phyloP scores from a whole-genome alignment of 148 eudicot species.

The Polygonum maritimum region DNA sequence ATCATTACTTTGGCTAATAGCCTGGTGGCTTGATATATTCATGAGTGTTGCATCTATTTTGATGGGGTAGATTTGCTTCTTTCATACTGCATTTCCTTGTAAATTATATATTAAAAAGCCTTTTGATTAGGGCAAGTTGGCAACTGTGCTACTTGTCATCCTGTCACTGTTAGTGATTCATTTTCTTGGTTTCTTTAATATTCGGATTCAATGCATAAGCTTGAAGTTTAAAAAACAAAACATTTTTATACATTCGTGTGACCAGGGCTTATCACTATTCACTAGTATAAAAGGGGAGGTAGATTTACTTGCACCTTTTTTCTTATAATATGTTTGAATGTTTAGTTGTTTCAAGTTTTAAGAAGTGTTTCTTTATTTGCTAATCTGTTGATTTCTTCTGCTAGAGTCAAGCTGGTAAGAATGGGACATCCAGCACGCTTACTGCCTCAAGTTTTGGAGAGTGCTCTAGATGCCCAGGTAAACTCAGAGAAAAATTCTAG shows the following conservation, averaged over 20 bases:
- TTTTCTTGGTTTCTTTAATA: not conserved
- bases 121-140: not conserved
- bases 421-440: conserved; percentile 98
- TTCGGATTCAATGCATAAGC: not conserved
- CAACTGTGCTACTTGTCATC: not conserved
- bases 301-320: not conserved
- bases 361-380: not conserved
- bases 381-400: conserved; percentile 13
- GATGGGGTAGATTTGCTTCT: not conserved
- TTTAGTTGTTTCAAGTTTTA: not conserved
- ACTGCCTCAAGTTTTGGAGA: conserved; percentile 91
- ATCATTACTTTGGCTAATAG: not conserved
- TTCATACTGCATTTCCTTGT: not conserved
- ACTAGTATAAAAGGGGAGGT: not conserved
- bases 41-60: not conserved
- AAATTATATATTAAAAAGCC: not conserved
- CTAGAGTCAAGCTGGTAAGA: conserved; percentile 90
- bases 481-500: not conserved
- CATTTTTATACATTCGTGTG: not conserved
- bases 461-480: conserved; percentile 96
- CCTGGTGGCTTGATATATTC: not conserved
- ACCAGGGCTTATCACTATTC: not conserved
- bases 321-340: not conserved
- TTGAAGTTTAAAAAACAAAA: not conserved
- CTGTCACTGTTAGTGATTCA: not conserved